A percentile compares a stretch with the other conserved stretches of the same genome.
Conservation (phyloP, 2,329 filamentous ascomycete species). For the Exophiala alcalophila region DNA sequence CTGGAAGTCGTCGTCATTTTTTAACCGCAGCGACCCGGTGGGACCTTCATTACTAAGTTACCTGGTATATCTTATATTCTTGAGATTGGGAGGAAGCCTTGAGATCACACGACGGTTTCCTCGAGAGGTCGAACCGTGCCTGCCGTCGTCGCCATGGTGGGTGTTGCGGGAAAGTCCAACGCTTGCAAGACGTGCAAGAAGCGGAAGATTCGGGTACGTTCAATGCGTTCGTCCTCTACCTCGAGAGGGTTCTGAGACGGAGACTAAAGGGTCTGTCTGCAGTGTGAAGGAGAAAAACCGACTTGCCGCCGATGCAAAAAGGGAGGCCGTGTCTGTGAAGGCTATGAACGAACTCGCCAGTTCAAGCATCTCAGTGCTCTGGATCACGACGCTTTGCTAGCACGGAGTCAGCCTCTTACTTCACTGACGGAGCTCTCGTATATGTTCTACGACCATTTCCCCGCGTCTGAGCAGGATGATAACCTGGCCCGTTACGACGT, state of each 20-base stretch:
- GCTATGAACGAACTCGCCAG: slow-evolving; percentile 12
- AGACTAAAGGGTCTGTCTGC: not conserved
- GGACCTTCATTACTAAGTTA: too few relatives aligned
- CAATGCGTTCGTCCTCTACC: slow-evolving; percentile 4
- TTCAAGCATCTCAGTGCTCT: slow-evolving; percentile 16
- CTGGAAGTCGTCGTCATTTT: too few relatives aligned
- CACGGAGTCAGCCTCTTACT: slow-evolving; percentile 11
- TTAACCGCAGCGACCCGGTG: too few relatives aligned
- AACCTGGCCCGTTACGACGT: too few relatives aligned
- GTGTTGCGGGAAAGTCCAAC: slow-evolving; percentile 29
- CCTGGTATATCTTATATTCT: too few relatives aligned
- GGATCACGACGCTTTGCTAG: slow-evolving; percentile 11
- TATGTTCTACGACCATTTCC: slow-evolving; percentile 33
- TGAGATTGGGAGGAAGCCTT: too few relatives aligned
- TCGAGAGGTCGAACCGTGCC: too few relatives aligned
- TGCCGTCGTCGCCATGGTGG: slow-evolving; percentile 27
- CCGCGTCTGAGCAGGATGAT: too few relatives aligned
- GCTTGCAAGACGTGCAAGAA: slow-evolving; percentile 31
- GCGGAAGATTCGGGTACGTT: slow-evolving; percentile 29
- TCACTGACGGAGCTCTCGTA: slow-evolving; percentile 6
- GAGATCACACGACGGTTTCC: too few relatives aligned
- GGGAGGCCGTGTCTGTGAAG: slow-evolving; percentile 7
- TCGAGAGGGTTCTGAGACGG: not conserved
- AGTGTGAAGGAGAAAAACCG: slow-evolving; percentile 18
- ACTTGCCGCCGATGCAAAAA: slow-evolving; percentile 14